Base-by-base conservation (phyloP, 1,284 basidiomycete species). In the Coriolopsis trogii region DNA sequence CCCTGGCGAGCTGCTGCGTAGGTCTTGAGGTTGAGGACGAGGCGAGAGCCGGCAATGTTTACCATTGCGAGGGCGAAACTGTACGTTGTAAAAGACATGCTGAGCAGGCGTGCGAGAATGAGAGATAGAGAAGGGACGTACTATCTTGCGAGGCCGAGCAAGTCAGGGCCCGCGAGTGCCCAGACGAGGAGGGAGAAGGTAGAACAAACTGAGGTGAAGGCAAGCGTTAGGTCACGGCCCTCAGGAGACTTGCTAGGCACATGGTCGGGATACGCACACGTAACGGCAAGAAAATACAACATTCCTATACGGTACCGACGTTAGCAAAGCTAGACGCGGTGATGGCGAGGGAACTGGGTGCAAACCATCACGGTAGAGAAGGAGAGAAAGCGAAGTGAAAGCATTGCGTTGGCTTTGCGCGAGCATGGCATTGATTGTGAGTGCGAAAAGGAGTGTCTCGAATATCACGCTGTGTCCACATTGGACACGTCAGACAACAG, bases 61-160 rank as follows among this genome's bases (percentile, higher is more conserved):
- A 69, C 66, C 58, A 67, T 62, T 2, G 68, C 67, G 26, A 69
- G 56, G 8, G 67, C 62, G 51, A 68, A 68, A 49, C 67, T 69
- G 41, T 4, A 10, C 15, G 30, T 21, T 6, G 29, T 33, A 5
- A 43, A 20, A n/a, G 12, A 46, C 26, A 36, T 42, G 23, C 37
- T 15, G 15, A 18, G 46, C 23, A 2, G 6, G 20, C 33, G 20
- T 5, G 24, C 7, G 25, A 20, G 15, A 30, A 24, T 9, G 21
- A 34, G 13, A 21, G 10, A 15, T 8, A 31, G 12, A 12, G 15
- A 6, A 9, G 15, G 16, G 18, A 56, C 67, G 51, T 53, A 69
- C 67, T 68, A 67, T 50, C 67, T 63, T 25, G 67, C 67, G 20
- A 69, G 62, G 26, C 67, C 68, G 24, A 66, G 60, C 9, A 67